Evolutionary conservation across 2,329 filamentous ascomycete genomes (phyloP).

Genomic region (Tympanopsis confertula): DNA sequence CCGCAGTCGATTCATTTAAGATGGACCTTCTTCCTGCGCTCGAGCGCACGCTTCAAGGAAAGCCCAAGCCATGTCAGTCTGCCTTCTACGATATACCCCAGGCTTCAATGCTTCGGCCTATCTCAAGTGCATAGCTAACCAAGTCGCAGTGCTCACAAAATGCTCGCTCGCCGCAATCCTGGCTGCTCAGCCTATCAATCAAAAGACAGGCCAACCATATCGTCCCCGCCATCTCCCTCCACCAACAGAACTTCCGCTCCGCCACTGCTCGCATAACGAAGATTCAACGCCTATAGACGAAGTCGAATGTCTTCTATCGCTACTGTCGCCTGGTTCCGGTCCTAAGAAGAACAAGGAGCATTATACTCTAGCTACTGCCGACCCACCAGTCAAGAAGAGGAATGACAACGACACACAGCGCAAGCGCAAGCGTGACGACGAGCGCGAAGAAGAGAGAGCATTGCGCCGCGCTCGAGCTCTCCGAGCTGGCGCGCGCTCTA

Average conservation of each 20-base stretch:
- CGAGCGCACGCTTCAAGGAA: constrained; percentile 48
- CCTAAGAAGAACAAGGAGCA: constrained; percentile 29
- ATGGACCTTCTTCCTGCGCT: constrained; percentile 49
- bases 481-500: constrained; percentile 22
- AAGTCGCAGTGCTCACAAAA: constrained; percentile 3
- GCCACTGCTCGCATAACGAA: constrained; percentile 31
- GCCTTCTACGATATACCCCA: too few relatives aligned
- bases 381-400: constrained; percentile 18
- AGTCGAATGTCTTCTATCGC: constrained; percentile 27
- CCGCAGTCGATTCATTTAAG: constrained; percentile 46
- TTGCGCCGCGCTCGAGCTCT: constrained; percentile 17
- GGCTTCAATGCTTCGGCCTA: too few relatives aligned
- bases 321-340: constrained; percentile 18
- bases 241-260: constrained; percentile 27
- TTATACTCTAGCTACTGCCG: constrained; percentile 29
- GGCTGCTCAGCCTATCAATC: constrained; percentile 21
- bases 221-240: constrained; percentile 28
- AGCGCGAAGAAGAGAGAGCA: neutral
- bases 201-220: constrained; percentile 21
- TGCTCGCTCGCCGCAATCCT: constrained; percentile 30
- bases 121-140: neutral
- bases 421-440: neutral
- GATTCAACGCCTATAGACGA: constrained; percentile 27
- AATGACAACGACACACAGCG: constrained; percentile 17
- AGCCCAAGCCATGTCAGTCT: constrained; percentile 45